Conservation (phyloP, 1,139 yeast species). For the Saccharomyces hybrid region DNA sequence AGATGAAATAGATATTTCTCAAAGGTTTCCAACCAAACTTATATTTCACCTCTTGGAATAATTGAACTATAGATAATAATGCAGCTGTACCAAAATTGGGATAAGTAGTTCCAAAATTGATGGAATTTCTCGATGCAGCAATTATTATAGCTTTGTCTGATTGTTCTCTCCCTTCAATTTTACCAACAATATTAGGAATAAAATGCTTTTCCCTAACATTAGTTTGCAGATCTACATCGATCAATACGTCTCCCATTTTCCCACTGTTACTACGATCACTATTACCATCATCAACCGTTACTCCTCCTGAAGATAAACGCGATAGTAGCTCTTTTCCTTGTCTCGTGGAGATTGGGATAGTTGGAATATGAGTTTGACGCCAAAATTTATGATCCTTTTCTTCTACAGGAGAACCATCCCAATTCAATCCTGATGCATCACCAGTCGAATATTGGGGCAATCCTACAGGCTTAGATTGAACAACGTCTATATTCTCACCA, state of each 20-base stretch:
- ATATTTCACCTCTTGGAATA: slow-evolving; percentile 60
- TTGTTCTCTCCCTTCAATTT: slow-evolving; percentile 77
- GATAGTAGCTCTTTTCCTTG: slow-evolving; percentile 52
- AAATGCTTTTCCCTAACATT: slow-evolving; percentile 54
- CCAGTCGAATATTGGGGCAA: slow-evolving; percentile 64
- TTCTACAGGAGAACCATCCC: slow-evolving; percentile 42
- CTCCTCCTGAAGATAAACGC: slow-evolving; percentile 34
- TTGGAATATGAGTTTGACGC: slow-evolving; percentile 62
- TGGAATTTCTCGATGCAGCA: slow-evolving; percentile 79
- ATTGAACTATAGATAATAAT: slow-evolving; percentile 61
- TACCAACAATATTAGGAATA: slow-evolving; percentile 73
- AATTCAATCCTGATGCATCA: slow-evolving; percentile 73
- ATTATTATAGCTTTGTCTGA: slow-evolving; percentile 63
- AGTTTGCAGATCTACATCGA: slow-evolving; percentile 40
- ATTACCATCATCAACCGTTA: slow-evolving; percentile 33
- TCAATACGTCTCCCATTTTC: slow-evolving; percentile 29
- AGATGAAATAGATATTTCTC: slow-evolving; percentile 72
- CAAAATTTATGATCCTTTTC: slow-evolving; percentile 39
- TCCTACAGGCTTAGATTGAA: slow-evolving; percentile 61
- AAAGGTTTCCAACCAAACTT: slow-evolving; percentile 76
- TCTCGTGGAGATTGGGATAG: slow-evolving; percentile 65
- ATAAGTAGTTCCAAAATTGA: slow-evolving; percentile 65
- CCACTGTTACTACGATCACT: slow-evolving; percentile 25
- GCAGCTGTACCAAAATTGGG: slow-evolving; percentile 74
- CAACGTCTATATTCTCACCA: slow-evolving; percentile 36